These are phyloP conservation scores for Sicyos edulis DNA, from an alignment of 306 rosid species.

Conservation along the genomic window DNA sequence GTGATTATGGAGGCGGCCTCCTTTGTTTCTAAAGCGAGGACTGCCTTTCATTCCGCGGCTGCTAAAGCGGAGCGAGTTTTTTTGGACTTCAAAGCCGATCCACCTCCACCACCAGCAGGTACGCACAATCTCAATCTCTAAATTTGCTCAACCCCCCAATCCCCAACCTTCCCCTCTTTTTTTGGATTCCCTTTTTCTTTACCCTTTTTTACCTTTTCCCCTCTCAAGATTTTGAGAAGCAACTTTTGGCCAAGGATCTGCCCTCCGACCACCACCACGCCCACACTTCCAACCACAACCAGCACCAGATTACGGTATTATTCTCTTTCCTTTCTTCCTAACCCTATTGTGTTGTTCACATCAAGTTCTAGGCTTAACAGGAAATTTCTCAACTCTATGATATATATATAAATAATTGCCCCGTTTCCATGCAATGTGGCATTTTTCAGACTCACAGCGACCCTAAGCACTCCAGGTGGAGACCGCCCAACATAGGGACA, in stretches of 20 bases:
- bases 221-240: constrained; percentile 52
- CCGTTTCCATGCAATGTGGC: constrained; percentile 27
- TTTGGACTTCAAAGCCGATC: constrained; percentile 76
- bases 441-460: constrained; percentile 45
- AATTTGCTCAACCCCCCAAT: constrained; percentile 16
- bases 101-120: constrained; percentile 33
- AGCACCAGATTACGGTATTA: constrained; percentile 46
- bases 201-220: not conserved
- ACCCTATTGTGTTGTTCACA: no score
- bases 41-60: constrained; percentile 93
- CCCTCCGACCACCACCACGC: constrained; percentile 17
- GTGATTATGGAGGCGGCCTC: constrained; percentile 71
- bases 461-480: constrained; percentile 59
- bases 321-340: not conserved
- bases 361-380: no score
- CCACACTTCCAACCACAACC: constrained; percentile 34
- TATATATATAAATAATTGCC: no score
- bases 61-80: constrained; percentile 96
- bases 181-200: not conserved
- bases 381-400: no score
- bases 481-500: constrained; percentile 52
- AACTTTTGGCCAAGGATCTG: constrained; percentile 28
- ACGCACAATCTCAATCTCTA: constrained; percentile 24
- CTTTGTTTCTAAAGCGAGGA: constrained; percentile 88
- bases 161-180: constrained; percentile 9